These are phyloP conservation scores for Davidsoniella eucalypti DNA, from an alignment of 2,329 filamentous ascomycete species.

Conservation along the genomic window DNA sequence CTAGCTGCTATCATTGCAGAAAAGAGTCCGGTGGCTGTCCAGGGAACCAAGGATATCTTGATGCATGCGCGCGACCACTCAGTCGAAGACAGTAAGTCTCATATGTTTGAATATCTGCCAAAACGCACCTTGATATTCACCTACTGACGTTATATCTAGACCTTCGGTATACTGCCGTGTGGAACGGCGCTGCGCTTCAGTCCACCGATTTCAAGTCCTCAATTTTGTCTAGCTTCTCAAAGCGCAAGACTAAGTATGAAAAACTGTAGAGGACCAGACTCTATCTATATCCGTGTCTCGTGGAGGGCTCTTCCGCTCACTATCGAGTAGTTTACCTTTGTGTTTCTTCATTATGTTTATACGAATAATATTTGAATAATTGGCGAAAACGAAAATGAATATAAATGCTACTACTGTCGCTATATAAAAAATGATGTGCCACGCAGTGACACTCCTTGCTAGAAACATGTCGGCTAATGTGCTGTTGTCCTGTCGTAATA, in stretches of 20 bases:
- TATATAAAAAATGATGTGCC: too few species aligned
- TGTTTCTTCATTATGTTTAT: neutral
- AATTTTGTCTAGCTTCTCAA: slow-evolving; percentile 59
- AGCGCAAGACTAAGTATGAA: slow-evolving; percentile 64
- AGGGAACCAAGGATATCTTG: slow-evolving; percentile 74
- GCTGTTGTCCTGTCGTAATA: too few species aligned
- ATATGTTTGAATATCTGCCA: neutral
- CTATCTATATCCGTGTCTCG: too few species aligned
- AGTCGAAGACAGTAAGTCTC: slow-evolving; percentile 52
- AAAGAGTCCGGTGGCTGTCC: slow-evolving; percentile 79
- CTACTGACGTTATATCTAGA: slow-evolving; percentile 24
- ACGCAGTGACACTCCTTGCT: too few species aligned
- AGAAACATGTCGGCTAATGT: too few species aligned
- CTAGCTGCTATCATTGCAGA: slow-evolving; percentile 49
- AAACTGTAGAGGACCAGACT: slow-evolving; percentile 43
- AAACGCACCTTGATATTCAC: neutral
- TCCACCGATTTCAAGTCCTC: slow-evolving; percentile 60
- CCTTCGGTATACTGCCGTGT: slow-evolving; percentile 67
- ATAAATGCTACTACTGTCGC: too few species aligned
- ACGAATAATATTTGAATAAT: neutral
- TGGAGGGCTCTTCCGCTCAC: too few species aligned
- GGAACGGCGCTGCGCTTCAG: slow-evolving; percentile 76
- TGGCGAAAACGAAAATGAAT: neutral
- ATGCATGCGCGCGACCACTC: slow-evolving; percentile 67
- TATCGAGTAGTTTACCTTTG: neutral